Percentiles rank a stretch among this genome's conserved stretches.
phyloP scores from a whole-genome alignment of 371 early-diverging fungal species.

The Zopfochytrium polystomum region DNA sequence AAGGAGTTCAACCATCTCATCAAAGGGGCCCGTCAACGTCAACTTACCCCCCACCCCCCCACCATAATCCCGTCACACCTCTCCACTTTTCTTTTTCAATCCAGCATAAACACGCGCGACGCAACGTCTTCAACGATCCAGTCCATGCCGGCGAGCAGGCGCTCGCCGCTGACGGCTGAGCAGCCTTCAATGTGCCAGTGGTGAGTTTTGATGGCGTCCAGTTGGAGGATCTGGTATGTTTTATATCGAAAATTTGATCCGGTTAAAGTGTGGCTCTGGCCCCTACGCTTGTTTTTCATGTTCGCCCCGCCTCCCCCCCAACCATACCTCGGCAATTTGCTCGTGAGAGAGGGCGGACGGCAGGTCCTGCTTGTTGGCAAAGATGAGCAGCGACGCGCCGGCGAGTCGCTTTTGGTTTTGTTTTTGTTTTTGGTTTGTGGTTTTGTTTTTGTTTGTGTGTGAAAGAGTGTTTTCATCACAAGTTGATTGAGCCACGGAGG shows the following conservation, averaged over 20 bases:
- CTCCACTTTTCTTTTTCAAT: slow-evolving; percentile 26
- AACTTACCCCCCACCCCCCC: no score
- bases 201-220: slow-evolving; percentile 76
- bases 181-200: slow-evolving; percentile 90
- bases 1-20: no score
- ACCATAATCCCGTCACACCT: no score
- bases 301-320: neutral
- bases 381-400: slow-evolving; percentile 87
- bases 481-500: no score
- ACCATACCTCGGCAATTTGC: slow-evolving; percentile 66
- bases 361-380: slow-evolving; percentile 97
- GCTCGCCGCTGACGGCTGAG: slow-evolving; percentile 87
- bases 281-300: neutral
- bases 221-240: slow-evolving; percentile 56
- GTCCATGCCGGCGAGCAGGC: slow-evolving; percentile 83
- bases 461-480: no score
- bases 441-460: no score
- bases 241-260: neutral
- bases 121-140: slow-evolving; percentile 93
- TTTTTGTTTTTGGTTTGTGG: no score
- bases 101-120: slow-evolving; percentile 68
- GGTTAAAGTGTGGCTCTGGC: neutral
- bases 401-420: slow-evolving; percentile 83
- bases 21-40: no score
- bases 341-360: slow-evolving; percentile 70